Evolutionary conservation across 495 filamentous ascomycete genomes (phyloP).

Genomic region (Annulohypoxylon nitens): DNA sequence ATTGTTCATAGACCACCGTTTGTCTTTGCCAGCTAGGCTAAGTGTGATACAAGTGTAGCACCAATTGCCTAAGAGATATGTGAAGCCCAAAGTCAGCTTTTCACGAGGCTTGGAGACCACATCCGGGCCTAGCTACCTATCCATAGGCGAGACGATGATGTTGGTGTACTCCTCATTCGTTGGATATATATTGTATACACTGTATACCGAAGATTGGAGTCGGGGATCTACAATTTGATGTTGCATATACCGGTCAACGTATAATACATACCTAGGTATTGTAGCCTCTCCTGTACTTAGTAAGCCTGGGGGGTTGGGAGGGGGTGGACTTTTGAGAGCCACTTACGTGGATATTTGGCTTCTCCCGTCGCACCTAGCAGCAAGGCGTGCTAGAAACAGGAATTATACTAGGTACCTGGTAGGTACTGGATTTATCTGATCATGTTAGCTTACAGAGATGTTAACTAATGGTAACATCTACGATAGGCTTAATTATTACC

Average conservation of each 20-base stretch:
- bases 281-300: constrained; percentile 33
- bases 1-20: constrained; percentile 4
- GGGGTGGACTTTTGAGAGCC: neutral
- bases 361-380: neutral
- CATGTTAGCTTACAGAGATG: no score
- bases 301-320: constrained; percentile 19
- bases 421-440: no score
- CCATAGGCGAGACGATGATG: constrained; percentile 21
- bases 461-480: no score
- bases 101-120: constrained; percentile 20
- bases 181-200: constrained; percentile 5
- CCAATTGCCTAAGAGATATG: constrained; percentile 10
- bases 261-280: constrained; percentile 13
- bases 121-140: constrained; percentile 28
- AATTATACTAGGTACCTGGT: no score
- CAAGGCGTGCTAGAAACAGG: no score
- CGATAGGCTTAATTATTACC: no score
- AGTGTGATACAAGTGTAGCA: constrained; percentile 8
- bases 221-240: constrained; percentile 15
- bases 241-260: constrained; percentile 38
- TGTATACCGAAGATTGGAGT: neutral
- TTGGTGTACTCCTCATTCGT: constrained; percentile 8
- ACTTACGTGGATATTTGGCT: neutral
- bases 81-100: constrained; percentile 18
- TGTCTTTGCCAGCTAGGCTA: constrained; percentile 14